Evolutionary conservation across 345 rosid genomes (phyloP).

Genomic region (Gossypium turneri): DNA sequence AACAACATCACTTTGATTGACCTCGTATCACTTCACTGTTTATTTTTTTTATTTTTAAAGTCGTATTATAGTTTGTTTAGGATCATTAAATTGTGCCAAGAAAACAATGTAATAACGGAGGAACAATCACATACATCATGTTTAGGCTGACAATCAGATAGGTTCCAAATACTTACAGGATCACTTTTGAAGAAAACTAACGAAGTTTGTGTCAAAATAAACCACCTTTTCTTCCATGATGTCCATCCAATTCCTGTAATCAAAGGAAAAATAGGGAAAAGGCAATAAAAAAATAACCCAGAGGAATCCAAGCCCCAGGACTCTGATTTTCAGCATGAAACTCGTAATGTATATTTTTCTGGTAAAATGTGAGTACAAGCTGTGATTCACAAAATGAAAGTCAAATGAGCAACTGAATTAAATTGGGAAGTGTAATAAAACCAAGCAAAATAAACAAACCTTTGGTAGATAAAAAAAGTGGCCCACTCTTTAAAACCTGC

Average conservation of each 20-base stretch:
- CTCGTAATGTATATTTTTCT: not conserved
- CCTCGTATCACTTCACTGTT: not conserved
- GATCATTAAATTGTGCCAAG: not conserved
- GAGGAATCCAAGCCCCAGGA: not conserved
- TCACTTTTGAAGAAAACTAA: slow-evolving; percentile 76
- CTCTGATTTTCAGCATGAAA: not conserved
- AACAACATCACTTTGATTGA: not conserved
- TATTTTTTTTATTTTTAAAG: not conserved
- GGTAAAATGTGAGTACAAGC: not conserved
- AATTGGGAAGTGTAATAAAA: not conserved
- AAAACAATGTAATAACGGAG: not conserved
- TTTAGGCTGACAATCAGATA: not conserved
- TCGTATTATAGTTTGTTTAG: not conserved
- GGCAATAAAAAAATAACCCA: not conserved
- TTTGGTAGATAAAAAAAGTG: slow-evolving; percentile 74
- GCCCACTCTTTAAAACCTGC: slow-evolving; percentile 88
- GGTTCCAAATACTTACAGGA: slow-evolving; percentile 45
- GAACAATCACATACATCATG: not conserved
- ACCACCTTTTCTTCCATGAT: slow-evolving; percentile 79
- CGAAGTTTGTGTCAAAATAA: slow-evolving; percentile 61
- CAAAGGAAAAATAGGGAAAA: not conserved
- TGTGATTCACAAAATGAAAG: not conserved
- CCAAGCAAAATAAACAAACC: slow-evolving; percentile 35
- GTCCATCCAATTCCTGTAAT: slow-evolving; percentile 76
- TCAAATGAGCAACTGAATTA: slow-evolving; percentile 1